Evolutionary conservation across 129 eudicot species (phyloP), one percentile per base, ranked within the genome.

Genomic region (Pittosporum tobira): DNA sequence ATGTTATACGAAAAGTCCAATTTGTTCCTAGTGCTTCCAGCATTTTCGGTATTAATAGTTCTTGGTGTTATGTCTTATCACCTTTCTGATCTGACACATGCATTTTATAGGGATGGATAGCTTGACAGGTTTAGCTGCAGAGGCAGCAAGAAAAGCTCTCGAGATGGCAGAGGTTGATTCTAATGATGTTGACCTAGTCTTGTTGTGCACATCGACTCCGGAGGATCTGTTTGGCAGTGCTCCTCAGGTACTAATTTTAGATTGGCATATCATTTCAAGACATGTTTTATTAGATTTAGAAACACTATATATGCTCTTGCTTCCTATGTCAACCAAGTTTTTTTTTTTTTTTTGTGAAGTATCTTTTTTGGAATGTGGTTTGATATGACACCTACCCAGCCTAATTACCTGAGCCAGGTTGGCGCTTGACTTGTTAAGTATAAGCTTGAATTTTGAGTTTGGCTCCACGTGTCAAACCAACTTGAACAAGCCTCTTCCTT

Each of bases 181-280:
- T 66, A 80, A 82, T 75, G 97, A 85, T 12, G 91, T 89, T 51
- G 95, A 89, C 78, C 88, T 89, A n/a, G 68, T 89, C 63, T 66
- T 89, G 52, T 19, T 89, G 81, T 89, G 97, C 71, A 82, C 97
- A 28, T 89, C 97, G 5, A 82, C 97, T 61, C 88, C 95, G 16
- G 95, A 89, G 27, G 97, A 89, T 70, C 75, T 82, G 30, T 89
- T 89, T 59, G 97, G 97, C 37, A 78, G 88, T 77, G 97, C 97
- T 62, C 93, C 97, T 11, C 88, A 85, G 97, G 97, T 88, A 74
- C 45, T 28, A 18, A 48, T 48, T 30, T 21, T 0, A 36, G 25
- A 24, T n/a, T 37, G n/a, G n/a, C 38, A 24, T 59, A 44, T 60
- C 34, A 16, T 60, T 19, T 24, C 16, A 4, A 3, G 20, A 14